Base-by-base conservation (phyloP, 805 yeast genomes). In the Metschnikowia gruessii region DNA sequence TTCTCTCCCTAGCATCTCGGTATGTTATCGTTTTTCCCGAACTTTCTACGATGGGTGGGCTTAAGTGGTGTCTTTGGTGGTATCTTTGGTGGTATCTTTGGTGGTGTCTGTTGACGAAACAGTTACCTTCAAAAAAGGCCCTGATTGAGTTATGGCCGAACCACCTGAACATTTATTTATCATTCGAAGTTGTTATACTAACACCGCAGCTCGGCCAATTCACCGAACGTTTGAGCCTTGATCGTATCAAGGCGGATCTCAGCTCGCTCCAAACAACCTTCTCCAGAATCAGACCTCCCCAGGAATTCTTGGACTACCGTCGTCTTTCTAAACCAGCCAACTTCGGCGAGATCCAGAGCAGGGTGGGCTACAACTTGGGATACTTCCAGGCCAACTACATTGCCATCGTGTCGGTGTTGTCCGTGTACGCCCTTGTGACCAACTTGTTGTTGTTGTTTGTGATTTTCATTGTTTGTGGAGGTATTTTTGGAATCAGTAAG, bases 281-380 rank as follows among this genome's bases (percentile, higher is more conserved):
- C 51, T 68, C 94, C 40, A 80, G 86, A 58, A 66, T 94, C 51
- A 84, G 87, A 62, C 88, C 97, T 31, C 91, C 95, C 35, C 94
- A 85, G 66, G 99, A 94, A 65, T 94, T 94, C 64, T 88, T 94
- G 62, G 97, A 94, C 64, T 69, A 87, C 61, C 86, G 90, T 67
- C 83, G 96, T 64, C 66, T 94, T 51, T 86, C 96, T 31, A 90
- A 89, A 65, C 99, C 99, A 17, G 82, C 80, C 45, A 90, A 89
- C 66, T 85, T 90, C 65, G 82, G 85, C 40, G 99, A 94, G 56
- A 74, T 87, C 42, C 99, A 94, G 70, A 80, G 87, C 57, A 82
- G 99, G 66, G 88, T 92, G 35, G 70, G 85, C 37, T 94, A 81
- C 76, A 94, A 94, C 69, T 71, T 94, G 65, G 82, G 87, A 38